Percentiles rank a stretch among this genome's conserved stretches.
These are phyloP conservation scores for Xylaria sp. DNA, from an alignment of 2,329 filamentous ascomycete genomes.

Conservation along the genomic window DNA sequence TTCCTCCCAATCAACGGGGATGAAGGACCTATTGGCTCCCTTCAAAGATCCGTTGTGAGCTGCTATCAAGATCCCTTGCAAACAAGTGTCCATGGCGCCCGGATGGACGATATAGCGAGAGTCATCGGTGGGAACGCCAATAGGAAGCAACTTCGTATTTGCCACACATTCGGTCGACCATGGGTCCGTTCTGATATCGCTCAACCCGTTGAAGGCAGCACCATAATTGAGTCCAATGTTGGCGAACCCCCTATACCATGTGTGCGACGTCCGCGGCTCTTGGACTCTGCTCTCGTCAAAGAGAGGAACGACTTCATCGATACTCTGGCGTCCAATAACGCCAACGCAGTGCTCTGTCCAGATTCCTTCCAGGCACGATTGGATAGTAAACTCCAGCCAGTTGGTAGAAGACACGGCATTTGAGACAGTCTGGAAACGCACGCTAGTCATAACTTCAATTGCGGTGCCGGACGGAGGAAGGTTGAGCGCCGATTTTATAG, in stretches of 20 bases:
- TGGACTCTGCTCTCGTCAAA: slow-evolving; percentile 27
- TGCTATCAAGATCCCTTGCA: slow-evolving; percentile 25
- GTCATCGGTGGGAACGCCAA: slow-evolving; percentile 21
- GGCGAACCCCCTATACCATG: slow-evolving; percentile 35
- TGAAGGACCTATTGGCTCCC: slow-evolving; percentile 28
- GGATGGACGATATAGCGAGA: slow-evolving; percentile 37
- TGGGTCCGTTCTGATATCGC: slow-evolving; percentile 22
- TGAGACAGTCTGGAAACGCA: slow-evolving; percentile 29
- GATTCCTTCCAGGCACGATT: slow-evolving; percentile 26
- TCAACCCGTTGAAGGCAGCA: slow-evolving; percentile 31
- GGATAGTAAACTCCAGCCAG: slow-evolving; percentile 34
- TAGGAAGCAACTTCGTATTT: slow-evolving; percentile 27
- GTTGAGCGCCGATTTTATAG: slow-evolving; percentile 32
- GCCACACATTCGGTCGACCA: slow-evolving; percentile 26
- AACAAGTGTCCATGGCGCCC: slow-evolving; percentile 25
- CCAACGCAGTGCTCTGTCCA: slow-evolving; percentile 37
- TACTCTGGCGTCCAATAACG: slow-evolving; percentile 27
- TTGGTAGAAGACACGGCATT: slow-evolving; percentile 32
- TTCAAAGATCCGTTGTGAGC: slow-evolving; percentile 29
- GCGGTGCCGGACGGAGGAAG: slow-evolving; percentile 33
- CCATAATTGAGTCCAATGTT: slow-evolving; percentile 37
- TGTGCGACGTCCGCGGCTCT: slow-evolving; percentile 31
- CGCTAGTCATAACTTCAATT: slow-evolving; percentile 35
- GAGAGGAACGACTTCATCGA: slow-evolving; percentile 25
- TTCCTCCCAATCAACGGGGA: slow-evolving; percentile 31